A percentile compares a stretch with the other conserved stretches of the same genome.
Evolutionary conservation across 176 grass and related monocot genomes (phyloP).

Genomic region (Zizania latifolia): DNA sequence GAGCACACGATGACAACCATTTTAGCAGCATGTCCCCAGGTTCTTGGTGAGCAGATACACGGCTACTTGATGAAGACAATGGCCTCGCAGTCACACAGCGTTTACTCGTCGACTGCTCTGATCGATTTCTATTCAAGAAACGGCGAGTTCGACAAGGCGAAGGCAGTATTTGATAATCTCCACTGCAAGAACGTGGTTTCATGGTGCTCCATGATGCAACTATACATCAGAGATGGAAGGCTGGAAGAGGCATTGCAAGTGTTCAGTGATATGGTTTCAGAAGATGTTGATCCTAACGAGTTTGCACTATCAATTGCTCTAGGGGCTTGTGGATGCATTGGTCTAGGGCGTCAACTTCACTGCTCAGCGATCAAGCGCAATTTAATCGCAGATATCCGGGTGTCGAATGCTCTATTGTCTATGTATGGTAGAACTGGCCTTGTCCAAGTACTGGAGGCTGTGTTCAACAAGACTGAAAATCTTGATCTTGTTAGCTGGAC

Average conservation of each 20-base stretch:
- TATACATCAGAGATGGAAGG: constrained; percentile 36
- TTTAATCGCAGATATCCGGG: constrained; percentile 39
- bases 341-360: constrained; percentile 45
- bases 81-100: constrained; percentile 20
- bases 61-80: constrained; percentile 58
- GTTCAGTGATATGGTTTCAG: constrained; percentile 48
- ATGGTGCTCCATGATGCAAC: constrained; percentile 76
- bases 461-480: constrained; percentile 27
- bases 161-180: constrained; percentile 39
- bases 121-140: constrained; percentile 68
- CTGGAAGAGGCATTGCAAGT: constrained; percentile 39
- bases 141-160: constrained; percentile 20
- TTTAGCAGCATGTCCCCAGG: constrained; percentile 33
- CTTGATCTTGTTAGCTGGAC: constrained; percentile 75
- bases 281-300: constrained; percentile 46
- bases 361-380: constrained; percentile 40
- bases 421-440: constrained; percentile 65
- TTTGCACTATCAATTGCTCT: constrained; percentile 52
- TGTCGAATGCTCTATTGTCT: constrained; percentile 59
- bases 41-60: constrained; percentile 64
- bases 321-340: constrained; percentile 44
- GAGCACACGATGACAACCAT: constrained; percentile 59
- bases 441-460: constrained; percentile 30
- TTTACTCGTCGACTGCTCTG: constrained; percentile 52
- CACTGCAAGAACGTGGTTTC: constrained; percentile 55